phyloP scores from a whole-genome alignment of 139 green algal species.

The Pleodorina starrii region DNA sequence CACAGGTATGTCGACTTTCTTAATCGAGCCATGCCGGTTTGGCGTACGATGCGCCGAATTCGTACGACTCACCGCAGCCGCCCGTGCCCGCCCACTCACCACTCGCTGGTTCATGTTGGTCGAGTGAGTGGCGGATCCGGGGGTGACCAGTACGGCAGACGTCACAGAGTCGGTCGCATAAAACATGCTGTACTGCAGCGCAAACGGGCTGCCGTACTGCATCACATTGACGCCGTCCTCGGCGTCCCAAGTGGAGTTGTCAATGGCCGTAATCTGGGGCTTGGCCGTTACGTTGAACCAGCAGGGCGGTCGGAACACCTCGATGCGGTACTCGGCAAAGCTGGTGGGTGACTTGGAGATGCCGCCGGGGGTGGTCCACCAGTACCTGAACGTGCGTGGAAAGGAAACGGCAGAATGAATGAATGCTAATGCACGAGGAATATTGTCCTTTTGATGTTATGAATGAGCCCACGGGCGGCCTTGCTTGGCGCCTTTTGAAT shows the following conservation, averaged over 20 bases:
- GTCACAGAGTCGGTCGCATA: constrained; percentile 8
- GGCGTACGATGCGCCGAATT: too few relatives aligned
- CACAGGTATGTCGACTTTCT: too few relatives aligned
- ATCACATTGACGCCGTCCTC: constrained; percentile 31
- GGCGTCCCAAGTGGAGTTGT: background rate
- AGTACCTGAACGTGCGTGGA: background rate
- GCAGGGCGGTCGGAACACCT: constrained; percentile 59
- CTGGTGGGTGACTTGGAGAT: constrained; percentile 9
- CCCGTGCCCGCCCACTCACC: background rate
- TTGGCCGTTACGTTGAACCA: constrained; percentile 49
- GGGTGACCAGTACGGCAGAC: constrained; percentile 43
- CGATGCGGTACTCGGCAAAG: constrained; percentile 61
- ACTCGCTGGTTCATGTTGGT: constrained; percentile 57
- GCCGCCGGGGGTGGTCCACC: constrained; percentile 41
- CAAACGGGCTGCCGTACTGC: constrained; percentile 9
- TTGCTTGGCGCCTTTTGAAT: too few relatives aligned
- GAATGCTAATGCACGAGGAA: too few relatives aligned
- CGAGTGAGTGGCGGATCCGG: constrained; percentile 47
- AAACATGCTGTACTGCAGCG: constrained; percentile 18
- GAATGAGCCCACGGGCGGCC: too few relatives aligned
- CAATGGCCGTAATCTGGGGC: constrained; percentile 14
- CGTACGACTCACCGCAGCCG: too few relatives aligned
- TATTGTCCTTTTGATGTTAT: too few relatives aligned
- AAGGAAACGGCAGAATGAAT: too few relatives aligned
- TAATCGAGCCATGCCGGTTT: too few relatives aligned